phyloP scores from a whole-genome alignment of 305 asterid genomes.

The Fraxinus nigra region DNA sequence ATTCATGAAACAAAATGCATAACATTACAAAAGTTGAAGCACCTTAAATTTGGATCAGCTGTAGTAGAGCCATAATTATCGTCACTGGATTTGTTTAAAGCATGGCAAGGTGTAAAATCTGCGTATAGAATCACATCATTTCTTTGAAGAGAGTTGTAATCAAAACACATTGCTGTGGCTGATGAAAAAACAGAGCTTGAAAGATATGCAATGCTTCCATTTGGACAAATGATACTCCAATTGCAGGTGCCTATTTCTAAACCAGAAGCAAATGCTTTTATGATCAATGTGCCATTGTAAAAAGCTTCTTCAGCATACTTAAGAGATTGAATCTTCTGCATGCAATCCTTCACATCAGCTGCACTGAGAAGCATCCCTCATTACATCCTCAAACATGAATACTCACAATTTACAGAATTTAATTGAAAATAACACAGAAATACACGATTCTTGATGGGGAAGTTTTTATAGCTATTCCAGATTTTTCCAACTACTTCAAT shows the following conservation, averaged over 20 bases:
- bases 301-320: conserved; percentile 83
- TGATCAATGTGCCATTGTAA: conserved; percentile 69
- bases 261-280: conserved; percentile 80
- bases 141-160: conserved; percentile 53
- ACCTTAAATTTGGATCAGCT: conserved; percentile 48
- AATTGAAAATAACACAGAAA: neutral
- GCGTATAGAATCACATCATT: conserved; percentile 70
- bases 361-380: conserved; percentile 63
- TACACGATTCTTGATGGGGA: neutral
- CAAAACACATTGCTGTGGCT: conserved; percentile 49
- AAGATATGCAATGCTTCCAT: conserved; percentile 57
- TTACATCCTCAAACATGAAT: conserved; percentile 31
- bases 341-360: conserved; percentile 84
- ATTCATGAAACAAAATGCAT: neutral
- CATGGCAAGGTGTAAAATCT: conserved; percentile 46
- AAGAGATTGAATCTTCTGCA: conserved; percentile 65
- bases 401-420: neutral
- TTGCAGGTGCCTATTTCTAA: conserved; percentile 87
- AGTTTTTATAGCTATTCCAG: conserved; percentile 10
- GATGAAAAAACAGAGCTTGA: conserved; percentile 66
- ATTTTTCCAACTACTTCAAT: neutral
- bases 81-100: conserved; percentile 25
- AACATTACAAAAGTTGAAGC: conserved; percentile 31
- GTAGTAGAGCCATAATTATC: conserved; percentile 27
- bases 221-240: conserved; percentile 68